Evolutionary conservation across 2,329 filamentous ascomycete genomes (phyloP).

Genomic region (Nemania abortiva): DNA sequence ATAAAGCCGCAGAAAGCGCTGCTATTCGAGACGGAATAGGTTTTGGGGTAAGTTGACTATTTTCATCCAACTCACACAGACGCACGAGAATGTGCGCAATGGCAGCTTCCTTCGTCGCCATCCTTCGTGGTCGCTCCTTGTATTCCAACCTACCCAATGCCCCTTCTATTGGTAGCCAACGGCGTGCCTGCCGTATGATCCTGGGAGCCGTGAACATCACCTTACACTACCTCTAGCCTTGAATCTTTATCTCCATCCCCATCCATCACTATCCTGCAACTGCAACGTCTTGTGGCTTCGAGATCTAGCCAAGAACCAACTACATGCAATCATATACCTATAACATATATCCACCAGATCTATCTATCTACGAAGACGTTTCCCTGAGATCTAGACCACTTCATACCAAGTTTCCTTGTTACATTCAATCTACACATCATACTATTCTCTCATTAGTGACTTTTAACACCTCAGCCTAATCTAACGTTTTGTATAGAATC

Average conservation of each 20-base stretch:
- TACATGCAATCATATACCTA: not conserved
- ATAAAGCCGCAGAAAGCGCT: not conserved
- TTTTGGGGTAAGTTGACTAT: too few species aligned
- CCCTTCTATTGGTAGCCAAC: conserved; percentile 6
- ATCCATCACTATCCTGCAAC: not conserved
- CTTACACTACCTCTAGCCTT: not conserved
- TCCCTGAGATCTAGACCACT: not conserved
- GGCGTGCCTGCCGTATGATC: not conserved
- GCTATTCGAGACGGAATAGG: not conserved
- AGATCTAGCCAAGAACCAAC: not conserved
- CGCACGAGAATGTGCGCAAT: not conserved
- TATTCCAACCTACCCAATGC: not conserved
- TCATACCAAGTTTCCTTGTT: not conserved
- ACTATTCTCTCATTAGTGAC: not conserved
- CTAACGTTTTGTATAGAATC: conserved; percentile 20
- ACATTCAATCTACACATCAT: not conserved
- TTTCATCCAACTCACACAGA: not conserved
- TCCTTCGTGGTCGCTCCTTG: not conserved
- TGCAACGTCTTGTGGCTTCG: not conserved
- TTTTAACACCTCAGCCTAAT: not conserved
- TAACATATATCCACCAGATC: not conserved
- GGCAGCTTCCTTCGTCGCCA: not conserved
- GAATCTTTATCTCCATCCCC: not conserved
- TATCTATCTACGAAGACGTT: not conserved
- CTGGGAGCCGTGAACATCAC: not conserved